These are phyloP conservation scores for Hyaloscypha hepaticicola DNA, from an alignment of 495 filamentous ascomycete genomes.

Conservation along the genomic window DNA sequence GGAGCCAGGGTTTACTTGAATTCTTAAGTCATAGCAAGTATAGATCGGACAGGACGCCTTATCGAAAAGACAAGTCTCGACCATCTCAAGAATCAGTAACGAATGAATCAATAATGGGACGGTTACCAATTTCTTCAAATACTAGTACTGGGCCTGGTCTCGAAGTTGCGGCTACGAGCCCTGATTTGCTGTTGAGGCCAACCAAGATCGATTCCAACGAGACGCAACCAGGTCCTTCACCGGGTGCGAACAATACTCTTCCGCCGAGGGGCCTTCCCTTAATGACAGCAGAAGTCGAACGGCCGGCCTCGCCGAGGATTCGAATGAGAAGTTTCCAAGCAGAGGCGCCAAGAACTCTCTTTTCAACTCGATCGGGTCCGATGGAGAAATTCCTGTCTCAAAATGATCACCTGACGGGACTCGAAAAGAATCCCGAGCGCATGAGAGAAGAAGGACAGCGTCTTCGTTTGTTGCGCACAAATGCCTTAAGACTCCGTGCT, in stretches of 20 bases:
- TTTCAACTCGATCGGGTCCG: not conserved
- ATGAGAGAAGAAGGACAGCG: slow-evolving; percentile 4
- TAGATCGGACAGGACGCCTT: not conserved
- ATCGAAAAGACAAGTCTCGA: not conserved
- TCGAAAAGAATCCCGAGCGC: slow-evolving; percentile 3
- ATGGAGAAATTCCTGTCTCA: slow-evolving; percentile 14
- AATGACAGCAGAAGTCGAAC: not conserved
- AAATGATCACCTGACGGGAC: not conserved
- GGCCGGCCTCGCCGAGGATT: slow-evolving; percentile 11
- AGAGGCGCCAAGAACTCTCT: not conserved
- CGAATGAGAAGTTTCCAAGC: slow-evolving; percentile 5
- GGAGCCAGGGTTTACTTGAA: not conserved
- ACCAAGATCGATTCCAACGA: not conserved
- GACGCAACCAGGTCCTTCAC: not conserved
- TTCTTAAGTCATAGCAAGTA: not conserved
- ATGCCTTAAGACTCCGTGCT: slow-evolving; percentile 3
- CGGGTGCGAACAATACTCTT: not conserved
- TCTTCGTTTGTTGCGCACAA: slow-evolving; percentile 9
- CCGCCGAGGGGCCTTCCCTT: not conserved
- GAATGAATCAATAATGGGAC: not conserved
- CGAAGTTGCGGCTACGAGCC: not conserved
- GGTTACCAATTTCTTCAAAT: not conserved
- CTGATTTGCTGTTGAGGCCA: not conserved
- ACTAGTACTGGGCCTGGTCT: not conserved
- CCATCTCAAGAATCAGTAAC: not conserved